phyloP scores from a whole-genome alignment of 495 filamentous ascomycete species.

The Neurospora sublineolata region DNA sequence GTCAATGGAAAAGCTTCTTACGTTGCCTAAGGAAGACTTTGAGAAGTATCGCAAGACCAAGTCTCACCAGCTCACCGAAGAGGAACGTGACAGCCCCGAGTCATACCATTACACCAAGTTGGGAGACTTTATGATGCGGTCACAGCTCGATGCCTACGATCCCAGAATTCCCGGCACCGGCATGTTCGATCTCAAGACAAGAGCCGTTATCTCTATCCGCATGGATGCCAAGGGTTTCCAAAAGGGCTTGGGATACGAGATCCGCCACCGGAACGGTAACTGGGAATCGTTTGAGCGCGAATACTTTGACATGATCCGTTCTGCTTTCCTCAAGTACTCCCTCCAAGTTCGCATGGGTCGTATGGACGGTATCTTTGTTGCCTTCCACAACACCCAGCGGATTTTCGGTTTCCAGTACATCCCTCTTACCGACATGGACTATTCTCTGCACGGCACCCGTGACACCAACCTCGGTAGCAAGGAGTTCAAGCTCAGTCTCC shows the following conservation, averaged over 20 bases:
- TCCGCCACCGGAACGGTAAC: conserved; percentile 56
- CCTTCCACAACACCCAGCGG: conserved; percentile 85
- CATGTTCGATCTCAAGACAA: conserved; percentile 95
- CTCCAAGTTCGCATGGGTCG: conserved; percentile 90
- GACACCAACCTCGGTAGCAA: conserved; percentile 59
- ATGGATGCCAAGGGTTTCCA: conserved; percentile 67
- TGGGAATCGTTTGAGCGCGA: conserved; percentile 92
- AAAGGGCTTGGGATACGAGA: conserved; percentile 77
- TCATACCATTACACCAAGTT: conserved; percentile 78
- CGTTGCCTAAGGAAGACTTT: conserved; percentile 64
- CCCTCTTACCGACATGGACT: conserved; percentile 75
- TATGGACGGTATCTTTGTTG: conserved; percentile 99
- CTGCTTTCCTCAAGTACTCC: conserved; percentile 93
- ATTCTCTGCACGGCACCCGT: conserved; percentile 60
- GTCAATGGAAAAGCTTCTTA: conserved; percentile 95
- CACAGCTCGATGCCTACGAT: conserved; percentile 90
- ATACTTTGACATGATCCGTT: conserved; percentile 90
- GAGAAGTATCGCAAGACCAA: conserved; percentile 67
- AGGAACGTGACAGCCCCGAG: conserved; percentile 55
- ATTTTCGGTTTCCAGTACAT: conserved; percentile 99
- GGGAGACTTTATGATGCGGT: conserved; percentile 90
- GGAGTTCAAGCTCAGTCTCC: conserved; percentile 76
- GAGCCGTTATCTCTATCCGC: conserved; percentile 80
- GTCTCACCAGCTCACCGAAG: conserved; percentile 50
- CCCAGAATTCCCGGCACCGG: conserved; percentile 76